Conservation (phyloP, 1,139 yeast species). For the Kurtzmaniella quercitrusa region DNA sequence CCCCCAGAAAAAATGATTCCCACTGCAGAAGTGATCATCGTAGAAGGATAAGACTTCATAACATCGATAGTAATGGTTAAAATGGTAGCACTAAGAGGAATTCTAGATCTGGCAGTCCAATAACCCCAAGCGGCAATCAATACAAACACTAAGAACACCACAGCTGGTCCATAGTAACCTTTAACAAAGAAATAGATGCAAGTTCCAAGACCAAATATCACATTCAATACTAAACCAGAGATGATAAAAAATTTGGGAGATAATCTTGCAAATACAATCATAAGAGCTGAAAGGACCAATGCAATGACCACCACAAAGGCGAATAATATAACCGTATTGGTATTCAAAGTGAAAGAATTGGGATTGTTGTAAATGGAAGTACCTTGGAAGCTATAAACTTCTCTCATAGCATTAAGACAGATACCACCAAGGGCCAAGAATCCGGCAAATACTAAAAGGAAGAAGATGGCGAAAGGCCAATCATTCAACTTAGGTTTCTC, state of each 20-base stretch:
- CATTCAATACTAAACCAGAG: slow-evolving; percentile 63
- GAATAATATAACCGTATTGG: slow-evolving; percentile 70
- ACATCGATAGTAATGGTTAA: slow-evolving; percentile 72
- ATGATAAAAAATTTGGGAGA: slow-evolving; percentile 68
- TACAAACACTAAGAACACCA: slow-evolving; percentile 66
- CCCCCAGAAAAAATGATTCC: slow-evolving; percentile 66
- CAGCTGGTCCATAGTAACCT: slow-evolving; percentile 72
- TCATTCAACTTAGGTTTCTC: slow-evolving; percentile 69
- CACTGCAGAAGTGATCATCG: slow-evolving; percentile 55
- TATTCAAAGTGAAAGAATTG: slow-evolving; percentile 58
- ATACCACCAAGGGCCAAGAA: slow-evolving; percentile 70
- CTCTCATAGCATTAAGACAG: slow-evolving; percentile 59
- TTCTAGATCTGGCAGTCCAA: slow-evolving; percentile 68
- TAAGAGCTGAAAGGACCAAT: slow-evolving; percentile 51
- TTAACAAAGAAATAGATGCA: slow-evolving; percentile 64
- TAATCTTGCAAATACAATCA: slow-evolving; percentile 57
- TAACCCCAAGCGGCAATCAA: slow-evolving; percentile 65
- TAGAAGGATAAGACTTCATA: slow-evolving; percentile 66
- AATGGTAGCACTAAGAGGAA: slow-evolving; percentile 71
- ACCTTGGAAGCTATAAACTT: slow-evolving; percentile 55
- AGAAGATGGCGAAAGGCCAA: slow-evolving; percentile 64
- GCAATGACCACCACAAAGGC: slow-evolving; percentile 63
- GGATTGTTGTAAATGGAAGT: slow-evolving; percentile 56
- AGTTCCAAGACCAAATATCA: slow-evolving; percentile 69
- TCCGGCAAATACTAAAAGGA: slow-evolving; percentile 59